Evolutionary conservation across 441 rosid genomes (phyloP), one percentile per base, ranked within the genome.

Genomic region (Biscutella laevigata): DNA sequence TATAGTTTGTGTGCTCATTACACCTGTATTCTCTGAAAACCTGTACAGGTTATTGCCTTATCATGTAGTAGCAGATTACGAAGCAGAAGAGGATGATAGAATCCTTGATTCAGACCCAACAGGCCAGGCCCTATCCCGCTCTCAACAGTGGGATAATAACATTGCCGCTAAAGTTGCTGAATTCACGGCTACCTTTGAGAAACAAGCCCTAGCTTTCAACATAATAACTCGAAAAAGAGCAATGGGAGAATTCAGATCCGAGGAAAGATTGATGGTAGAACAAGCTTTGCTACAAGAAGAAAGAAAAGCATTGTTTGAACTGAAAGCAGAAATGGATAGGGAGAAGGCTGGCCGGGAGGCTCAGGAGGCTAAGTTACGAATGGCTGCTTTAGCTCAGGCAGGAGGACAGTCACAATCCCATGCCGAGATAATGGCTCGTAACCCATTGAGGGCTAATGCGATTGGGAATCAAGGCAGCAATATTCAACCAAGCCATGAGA

Each of bases 71-170:
- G 94, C 95, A 28, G 95, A 92, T 66, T 86, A 82, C 59, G 97
- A 92, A 74, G 95, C 97, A 14, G 99, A 88, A 68, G 99, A 88
- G 62, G 97, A 92, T 53, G 99, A 88, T 63, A 81, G 89, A 63
- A 88, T 92, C 66, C 95, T 92, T 41, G 99, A 92, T 77, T 86
- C 97, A 4, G 98, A 88, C 68, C 77, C 94, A 58, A 86, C 95
- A 7, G 96, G 98, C 13, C 88, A 77, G 68, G 73, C 91, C 74
- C 81, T 80, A 50, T 92, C 97, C 53, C 94, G 99, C 42, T 85
- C 85, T 13, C 99, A 88, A 61, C 94, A 92, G 52, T 86, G 95
- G 97, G 95, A 92, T 69, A 68, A 78, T 66, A 88, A 88, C 62
- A 88, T 86, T 43, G 97, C 94, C 3, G 92, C 89, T 30, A 86